Percentiles rank a stretch among this genome's conserved stretches.
Evolutionary conservation across 2,329 filamentous ascomycete species (phyloP).

Genomic region (Coniochaeta pulveracea): DNA sequence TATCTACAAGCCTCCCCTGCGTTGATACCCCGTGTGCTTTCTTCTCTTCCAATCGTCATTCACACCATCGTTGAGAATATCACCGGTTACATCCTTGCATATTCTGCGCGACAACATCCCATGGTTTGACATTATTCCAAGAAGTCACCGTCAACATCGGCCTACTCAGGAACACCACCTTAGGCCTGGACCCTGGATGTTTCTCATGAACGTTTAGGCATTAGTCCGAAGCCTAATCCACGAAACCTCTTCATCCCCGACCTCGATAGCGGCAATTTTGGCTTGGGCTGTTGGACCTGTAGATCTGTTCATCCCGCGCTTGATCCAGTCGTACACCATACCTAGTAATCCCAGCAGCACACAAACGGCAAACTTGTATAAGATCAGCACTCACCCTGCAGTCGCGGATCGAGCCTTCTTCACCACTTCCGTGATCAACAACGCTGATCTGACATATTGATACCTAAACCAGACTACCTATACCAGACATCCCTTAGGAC

Average conservation of each 20-base stretch:
- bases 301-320: no score
- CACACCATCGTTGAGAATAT: background rate
- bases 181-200: background rate
- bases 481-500: conserved; percentile 4
- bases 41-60: background rate
- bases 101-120: background rate
- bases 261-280: no score
- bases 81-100: background rate
- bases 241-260: no score
- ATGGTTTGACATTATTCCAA: background rate
- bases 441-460: conserved; percentile 4
- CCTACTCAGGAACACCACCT: no score
- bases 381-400: background rate
- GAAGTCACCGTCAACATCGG: background rate
- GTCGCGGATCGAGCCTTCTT: conserved; percentile 5
- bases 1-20: no score
- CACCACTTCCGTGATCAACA: conserved; percentile 4
- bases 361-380: conserved; percentile 1
- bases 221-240: no score
- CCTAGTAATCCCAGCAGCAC: background rate
- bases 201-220: no score
- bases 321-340: background rate
- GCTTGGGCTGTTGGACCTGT: no score
- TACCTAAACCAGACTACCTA: conserved; percentile 11
- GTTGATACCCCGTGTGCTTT: conserved; percentile 2